Evolutionary conservation across 2,329 filamentous ascomycete species (phyloP), one percentile per base, ranked within the genome.

Genomic region (Penicillium sp.): DNA sequence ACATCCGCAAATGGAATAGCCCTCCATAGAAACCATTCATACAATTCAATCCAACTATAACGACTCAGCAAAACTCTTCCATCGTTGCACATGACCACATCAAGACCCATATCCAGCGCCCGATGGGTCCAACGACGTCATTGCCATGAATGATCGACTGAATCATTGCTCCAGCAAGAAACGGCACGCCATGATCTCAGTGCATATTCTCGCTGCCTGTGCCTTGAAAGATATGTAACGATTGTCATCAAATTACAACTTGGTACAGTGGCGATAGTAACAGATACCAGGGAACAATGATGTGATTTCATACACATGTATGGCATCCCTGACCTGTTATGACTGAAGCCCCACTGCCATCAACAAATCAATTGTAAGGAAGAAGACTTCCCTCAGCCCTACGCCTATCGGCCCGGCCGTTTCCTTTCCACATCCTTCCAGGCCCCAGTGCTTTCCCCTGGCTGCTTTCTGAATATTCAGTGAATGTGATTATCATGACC

Each of bases 371-470:
- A 16, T 16, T 17, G 2, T 22, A 16, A 25, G 20, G 22, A 34
- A n/a, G 9, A 3, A 32, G 18, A 26, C 17, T 23, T 20, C 16
- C 29, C 35, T 44, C 48, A 50, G 47, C 45, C 45, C 49, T 52
- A 47, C 40, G 35, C 47, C 41, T 37, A 41, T 48, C 47, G 51
- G 49, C 49, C 50, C 43, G 47, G 44, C 28, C 23, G 17, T 29
- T 14, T 28, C 25, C 15, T 8, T 3, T 1, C 25, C n/a, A 17
- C 11, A 30, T 1, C 12, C 30, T 13, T 26, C 23, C 17, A 15
- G 8, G 16, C 5, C 18, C 3, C 13, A 10, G n/a, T 17, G 11
- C 2, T n/a, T 17, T 6, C 32, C 18, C 6, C 29, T 34, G 12
- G 26, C 30, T 14, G 25, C n/a, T 4, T 28, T 29, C 4, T 31